Evolutionary conservation across 306 rosid species (phyloP).

Genomic region (Arachis stenosperma): DNA sequence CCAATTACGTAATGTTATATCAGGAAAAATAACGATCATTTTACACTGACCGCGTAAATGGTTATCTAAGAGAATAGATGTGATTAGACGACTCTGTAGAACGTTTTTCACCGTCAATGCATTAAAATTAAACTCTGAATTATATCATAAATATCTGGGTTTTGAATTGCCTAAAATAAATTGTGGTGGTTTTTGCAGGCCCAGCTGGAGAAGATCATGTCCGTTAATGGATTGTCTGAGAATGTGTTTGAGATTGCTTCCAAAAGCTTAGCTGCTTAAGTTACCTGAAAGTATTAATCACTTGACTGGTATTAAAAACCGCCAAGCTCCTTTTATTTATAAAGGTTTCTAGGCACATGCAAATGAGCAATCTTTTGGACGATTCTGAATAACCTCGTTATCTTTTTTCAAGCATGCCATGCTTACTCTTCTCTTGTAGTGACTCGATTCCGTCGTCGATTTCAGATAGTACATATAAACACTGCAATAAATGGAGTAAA

Average conservation of each 20-base stretch:
- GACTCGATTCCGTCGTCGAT: neutral
- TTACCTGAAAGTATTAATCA: neutral
- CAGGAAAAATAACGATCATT: too few species aligned
- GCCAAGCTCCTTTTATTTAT: neutral
- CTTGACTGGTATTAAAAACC: conserved; percentile 7
- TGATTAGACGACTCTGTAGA: too few species aligned
- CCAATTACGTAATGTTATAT: too few species aligned
- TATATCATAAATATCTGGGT: neutral
- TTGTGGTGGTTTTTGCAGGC: conserved; percentile 64
- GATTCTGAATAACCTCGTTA: neutral
- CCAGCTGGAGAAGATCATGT: conserved; percentile 87
- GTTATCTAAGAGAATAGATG: too few species aligned
- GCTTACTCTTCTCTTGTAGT: conserved; percentile 2
- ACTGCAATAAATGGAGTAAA: conserved; percentile 16
- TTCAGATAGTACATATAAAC: conserved; percentile 5
- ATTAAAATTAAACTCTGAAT: too few species aligned
- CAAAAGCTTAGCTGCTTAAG: conserved; percentile 81
- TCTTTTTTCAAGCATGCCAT: conserved; percentile 2
- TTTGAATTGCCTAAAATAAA: neutral
- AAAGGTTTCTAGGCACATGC: neutral
- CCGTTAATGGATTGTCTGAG: conserved; percentile 83
- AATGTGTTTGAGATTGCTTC: conserved; percentile 95
- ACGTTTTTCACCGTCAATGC: too few species aligned
- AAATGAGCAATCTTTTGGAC: neutral
- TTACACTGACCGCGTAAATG: too few species aligned